phyloP scores from a whole-genome alignment of 1,284 basidiomycete species.

The Rhodotorula mucilaginosa region DNA sequence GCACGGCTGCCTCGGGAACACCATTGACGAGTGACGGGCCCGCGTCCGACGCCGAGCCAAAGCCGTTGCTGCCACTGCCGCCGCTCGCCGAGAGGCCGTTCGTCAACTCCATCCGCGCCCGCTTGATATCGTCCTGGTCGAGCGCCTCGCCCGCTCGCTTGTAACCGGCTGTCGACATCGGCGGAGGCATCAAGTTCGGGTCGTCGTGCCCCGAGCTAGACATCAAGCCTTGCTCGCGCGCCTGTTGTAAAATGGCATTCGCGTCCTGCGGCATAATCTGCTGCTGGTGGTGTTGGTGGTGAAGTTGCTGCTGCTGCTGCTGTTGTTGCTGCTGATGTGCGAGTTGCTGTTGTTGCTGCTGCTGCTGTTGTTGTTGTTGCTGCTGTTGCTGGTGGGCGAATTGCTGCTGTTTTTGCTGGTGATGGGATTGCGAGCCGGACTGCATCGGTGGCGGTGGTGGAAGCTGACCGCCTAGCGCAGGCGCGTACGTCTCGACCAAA shows the following conservation, averaged over 20 bases:
- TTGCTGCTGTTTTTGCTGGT: constrained; percentile 5
- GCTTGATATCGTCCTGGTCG: constrained; percentile 31
- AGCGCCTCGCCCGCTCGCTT: constrained; percentile 25
- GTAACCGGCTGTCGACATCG: constrained; percentile 3
- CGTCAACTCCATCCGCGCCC: constrained; percentile 14
- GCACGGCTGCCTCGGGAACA: neutral
- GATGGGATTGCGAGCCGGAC: constrained; percentile 3
- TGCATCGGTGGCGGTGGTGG: constrained; percentile 11
- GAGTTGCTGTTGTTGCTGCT: constrained; percentile 51
- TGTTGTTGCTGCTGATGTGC: constrained; percentile 49
- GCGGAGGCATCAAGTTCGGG: constrained; percentile 5
- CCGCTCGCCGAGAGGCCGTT: constrained; percentile 15
- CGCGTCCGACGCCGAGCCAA: neutral
- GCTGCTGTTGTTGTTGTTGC: constrained; percentile 4
- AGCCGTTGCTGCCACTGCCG: neutral
- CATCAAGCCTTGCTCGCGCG: constrained; percentile 76
- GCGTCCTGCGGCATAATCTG: constrained; percentile 56
- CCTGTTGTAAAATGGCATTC: constrained; percentile 72
- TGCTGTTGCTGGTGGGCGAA: neutral
- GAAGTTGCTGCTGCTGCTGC: neutral
- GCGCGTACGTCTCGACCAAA: neutral
- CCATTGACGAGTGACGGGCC: neutral
- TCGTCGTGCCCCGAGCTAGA: constrained; percentile 56
- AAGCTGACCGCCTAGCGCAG: neutral
- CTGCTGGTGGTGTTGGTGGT: constrained; percentile 7